Percentiles rank a stretch among this genome's conserved stretches.
These are phyloP conservation scores for Wickerhamomyces canadensis DNA, from an alignment of 805 yeast genomes.

Conservation along the genomic window DNA sequence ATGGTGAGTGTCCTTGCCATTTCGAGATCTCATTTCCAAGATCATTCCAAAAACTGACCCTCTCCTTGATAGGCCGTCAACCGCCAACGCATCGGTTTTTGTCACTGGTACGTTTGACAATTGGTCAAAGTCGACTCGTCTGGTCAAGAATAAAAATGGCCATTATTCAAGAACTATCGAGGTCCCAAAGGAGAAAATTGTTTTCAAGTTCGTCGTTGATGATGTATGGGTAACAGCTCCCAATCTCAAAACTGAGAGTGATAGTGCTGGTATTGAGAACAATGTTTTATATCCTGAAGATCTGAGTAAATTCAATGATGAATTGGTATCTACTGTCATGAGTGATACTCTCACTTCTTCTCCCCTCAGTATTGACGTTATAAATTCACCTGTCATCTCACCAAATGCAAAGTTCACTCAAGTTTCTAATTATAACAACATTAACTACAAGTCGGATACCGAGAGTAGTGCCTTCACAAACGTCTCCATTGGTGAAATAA, in stretches of 20 bases:
- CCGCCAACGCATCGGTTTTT: conserved; percentile 34
- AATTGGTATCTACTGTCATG: neutral
- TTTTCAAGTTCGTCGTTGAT: conserved; percentile 54
- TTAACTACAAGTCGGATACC: conserved; percentile 14
- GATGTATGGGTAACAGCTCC: conserved; percentile 46
- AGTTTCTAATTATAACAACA: too few relatives aligned
- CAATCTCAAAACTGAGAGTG: conserved; percentile 33
- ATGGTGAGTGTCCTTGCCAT: conserved; percentile 6
- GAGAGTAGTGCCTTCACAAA: conserved; percentile 21
- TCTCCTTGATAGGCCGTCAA: conserved; percentile 26
- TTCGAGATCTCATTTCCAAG: neutral
- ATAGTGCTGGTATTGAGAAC: conserved; percentile 43
- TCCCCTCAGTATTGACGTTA: neutral
- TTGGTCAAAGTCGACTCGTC: conserved; percentile 43
- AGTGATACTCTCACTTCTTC: neutral
- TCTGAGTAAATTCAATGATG: conserved; percentile 1
- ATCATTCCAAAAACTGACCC: neutral
- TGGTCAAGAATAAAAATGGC: conserved; percentile 34
- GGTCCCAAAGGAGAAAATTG: conserved; percentile 31
- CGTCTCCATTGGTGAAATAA: conserved; percentile 18
- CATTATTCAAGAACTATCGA: conserved; percentile 41
- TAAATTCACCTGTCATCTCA: neutral
- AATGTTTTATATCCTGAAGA: conserved; percentile 39
- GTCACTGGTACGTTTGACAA: conserved; percentile 58
- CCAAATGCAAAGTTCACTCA: too few relatives aligned